Evolutionary conservation across 257 asterid species (phyloP), one percentile per base, ranked within the genome.

Genomic region (Plantago ovata): DNA sequence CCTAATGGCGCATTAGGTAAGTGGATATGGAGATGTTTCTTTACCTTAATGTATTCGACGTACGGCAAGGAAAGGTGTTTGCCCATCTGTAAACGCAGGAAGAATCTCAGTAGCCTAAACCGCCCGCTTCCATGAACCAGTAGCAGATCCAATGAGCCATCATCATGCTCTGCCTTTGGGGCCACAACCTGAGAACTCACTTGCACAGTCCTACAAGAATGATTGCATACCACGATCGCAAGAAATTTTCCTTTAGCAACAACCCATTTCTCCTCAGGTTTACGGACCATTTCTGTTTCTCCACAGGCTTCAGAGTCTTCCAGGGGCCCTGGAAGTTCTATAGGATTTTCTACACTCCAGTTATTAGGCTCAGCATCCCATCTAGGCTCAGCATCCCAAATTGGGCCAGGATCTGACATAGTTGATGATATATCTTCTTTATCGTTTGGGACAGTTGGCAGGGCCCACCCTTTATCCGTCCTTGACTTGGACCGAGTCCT

Each of bases 341-440:
- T 73, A 56, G 86, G 86, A 66, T 81, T 81, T 44, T 85, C 96
- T 3, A 65, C 65, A 28, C 69, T 72, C 91, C 91, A 81, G 56
- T 69, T 69, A 28, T 69, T 69, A 28, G 87, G 83, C 61, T 88
- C 98, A 20, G 80, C 65, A 64, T 88, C 98, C 98, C 98, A 92
- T 53, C 91, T 84, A n/a, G 98, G 98, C 76, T 88, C 98, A 16
- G 97, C 73, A 72, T 92, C 97, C 98, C 98, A 92, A 61, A 92
- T 80, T n/a, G 98, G 97, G 32, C 96, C 97, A 3, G 98, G 98
- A 77, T 92, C 98, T 2, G 98, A 92, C 74, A 92, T 68, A 15
- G 98, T 92, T n/a, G 98, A 92, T 53, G 94, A 92, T 58, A 85
- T 92, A 71, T 92, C 98, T 75, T 92, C 98, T 75, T 72, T 85